Base-by-base conservation (phyloP, 805 yeast species). In the Nakazawaea populi region DNA sequence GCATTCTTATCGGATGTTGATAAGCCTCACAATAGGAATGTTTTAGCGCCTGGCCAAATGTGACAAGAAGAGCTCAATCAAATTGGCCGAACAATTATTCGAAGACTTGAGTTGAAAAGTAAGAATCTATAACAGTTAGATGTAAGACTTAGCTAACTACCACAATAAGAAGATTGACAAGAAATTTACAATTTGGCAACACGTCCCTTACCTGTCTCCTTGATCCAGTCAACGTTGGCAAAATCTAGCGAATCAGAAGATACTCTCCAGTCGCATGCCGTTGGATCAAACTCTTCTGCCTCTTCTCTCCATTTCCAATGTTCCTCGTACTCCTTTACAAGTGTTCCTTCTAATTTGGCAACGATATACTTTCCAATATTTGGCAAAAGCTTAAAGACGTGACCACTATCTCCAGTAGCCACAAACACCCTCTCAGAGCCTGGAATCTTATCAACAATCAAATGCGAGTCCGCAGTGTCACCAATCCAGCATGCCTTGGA, bases 401-500 rank as follows among this genome's bases (percentile, higher is more conserved):
- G 79, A 7, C 79, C 77, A 4, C 78, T 69, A 56, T 75, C 79
- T 14, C 80, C 80, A 9, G 74, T 64, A 0, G 76, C 77, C n/a
- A 75, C 70, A 47, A 54, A 65, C 1, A 72, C 60, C 30, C 66
- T 67, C 0, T 49, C 41, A 14, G 54, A 54, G 1, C 56, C 56
- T 1, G 79, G 79, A 27, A 69, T 63, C 30, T 52, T 52, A 54
- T 73, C 75, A 27, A 75, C 67, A 11, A 75, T 57, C 49, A 73
- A 74, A 51, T 74, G 68, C 6, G 71, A 62, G 50, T 70, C 70
- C 7, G 69, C 55, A 5, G 78, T 67, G 52, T 75, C 79, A 24
- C 74, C 67, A 42, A 66, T 61, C 68, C 73, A 64, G 55, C 76
- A 72, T 5, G 64, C 55, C 48, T 70, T 72, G 27, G 67, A 60